phyloP scores from a whole-genome alignment of 179 eudicot genomes.

The Silene vulgaris region DNA sequence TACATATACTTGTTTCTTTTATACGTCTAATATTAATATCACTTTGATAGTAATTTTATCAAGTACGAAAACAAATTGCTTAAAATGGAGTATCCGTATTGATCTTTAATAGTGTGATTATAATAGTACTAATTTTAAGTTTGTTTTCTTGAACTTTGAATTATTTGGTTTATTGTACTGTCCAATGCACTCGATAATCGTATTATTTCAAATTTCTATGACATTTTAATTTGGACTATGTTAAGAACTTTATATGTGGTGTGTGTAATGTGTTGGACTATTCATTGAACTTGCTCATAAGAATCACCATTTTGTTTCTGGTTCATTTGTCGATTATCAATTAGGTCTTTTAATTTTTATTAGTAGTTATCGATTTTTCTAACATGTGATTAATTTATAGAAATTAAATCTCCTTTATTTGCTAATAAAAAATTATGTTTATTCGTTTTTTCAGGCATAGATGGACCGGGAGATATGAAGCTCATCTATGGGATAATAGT shows the following conservation, averaged over 20 bases:
- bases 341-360: neutral
- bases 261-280: neutral
- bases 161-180: neutral
- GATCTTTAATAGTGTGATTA: neutral
- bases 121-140: neutral
- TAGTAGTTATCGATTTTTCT: neutral
- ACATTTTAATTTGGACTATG: neutral
- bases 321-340: neutral
- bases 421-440: neutral
- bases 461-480: conserved; percentile 97
- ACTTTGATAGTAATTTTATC: too few species aligned
- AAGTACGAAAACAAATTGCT: neutral
- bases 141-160: neutral
- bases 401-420: too few species aligned
- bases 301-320: neutral
- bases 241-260: neutral
- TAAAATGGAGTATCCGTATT: neutral
- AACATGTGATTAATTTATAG: too few species aligned
- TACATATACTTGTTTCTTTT: conserved; percentile 7
- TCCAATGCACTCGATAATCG: conserved; percentile 19
- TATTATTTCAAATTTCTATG: neutral
- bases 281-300: conserved; percentile 1
- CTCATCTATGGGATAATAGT: conserved; percentile 96
- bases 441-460: conserved; percentile 49
- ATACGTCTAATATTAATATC: too few species aligned